A percentile compares a stretch with the other conserved stretches of the same genome.
phyloP scores from a whole-genome alignment of 2,329 filamentous ascomycete species.

The Coniochaeta sp. region DNA sequence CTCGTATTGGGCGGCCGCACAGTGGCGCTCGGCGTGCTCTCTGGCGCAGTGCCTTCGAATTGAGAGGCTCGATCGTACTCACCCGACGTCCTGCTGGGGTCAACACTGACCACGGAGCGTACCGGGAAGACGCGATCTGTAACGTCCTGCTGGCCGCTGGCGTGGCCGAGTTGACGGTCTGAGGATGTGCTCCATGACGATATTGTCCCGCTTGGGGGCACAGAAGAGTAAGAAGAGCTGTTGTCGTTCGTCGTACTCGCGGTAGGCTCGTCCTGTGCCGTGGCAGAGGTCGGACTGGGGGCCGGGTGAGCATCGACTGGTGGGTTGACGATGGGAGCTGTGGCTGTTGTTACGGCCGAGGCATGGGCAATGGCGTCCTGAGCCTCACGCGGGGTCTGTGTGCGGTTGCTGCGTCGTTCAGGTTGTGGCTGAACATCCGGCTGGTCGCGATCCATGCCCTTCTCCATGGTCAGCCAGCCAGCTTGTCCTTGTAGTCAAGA shows the following conservation, averaged over 20 bases:
- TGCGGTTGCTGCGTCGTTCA: neutral
- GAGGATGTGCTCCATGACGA: conserved; percentile 35
- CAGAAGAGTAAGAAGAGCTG: neutral
- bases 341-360: neutral
- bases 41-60: neutral
- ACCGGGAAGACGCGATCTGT: conserved; percentile 71
- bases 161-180: conserved; percentile 29
- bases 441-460: neutral
- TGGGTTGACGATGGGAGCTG: neutral
- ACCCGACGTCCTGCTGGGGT: conserved; percentile 38
- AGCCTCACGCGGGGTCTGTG: neutral
- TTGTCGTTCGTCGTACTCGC: neutral
- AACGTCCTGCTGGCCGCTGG: conserved; percentile 20
- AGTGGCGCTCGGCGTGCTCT: neutral
- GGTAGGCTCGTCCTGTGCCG: conserved; percentile 4
- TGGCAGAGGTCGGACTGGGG: neutral
- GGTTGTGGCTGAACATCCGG: neutral
- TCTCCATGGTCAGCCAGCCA: neutral
- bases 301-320: neutral
- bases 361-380: neutral
- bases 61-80: conserved; percentile 15
- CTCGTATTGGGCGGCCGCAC: neutral
- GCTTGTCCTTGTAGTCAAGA: neutral
- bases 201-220: conserved; percentile 11
- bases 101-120: conserved; percentile 68